These are phyloP conservation scores for Cryptosporidium sp. DNA, from an alignment of 169 alveolate genomes.

Conservation along the genomic window DNA sequence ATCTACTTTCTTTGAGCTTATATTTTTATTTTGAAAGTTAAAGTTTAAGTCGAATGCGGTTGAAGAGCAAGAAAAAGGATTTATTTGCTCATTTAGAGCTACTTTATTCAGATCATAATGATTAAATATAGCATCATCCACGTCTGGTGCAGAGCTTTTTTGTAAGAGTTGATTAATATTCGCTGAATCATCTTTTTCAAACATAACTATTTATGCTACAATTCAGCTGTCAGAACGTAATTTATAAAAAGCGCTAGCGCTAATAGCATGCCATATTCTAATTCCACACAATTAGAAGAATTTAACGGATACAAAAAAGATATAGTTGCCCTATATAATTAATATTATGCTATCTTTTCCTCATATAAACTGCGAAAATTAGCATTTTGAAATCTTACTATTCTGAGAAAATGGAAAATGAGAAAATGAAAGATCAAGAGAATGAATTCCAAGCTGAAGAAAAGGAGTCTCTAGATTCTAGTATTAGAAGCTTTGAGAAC, in stretches of 20 bases:
- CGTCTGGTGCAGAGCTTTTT: conserved; percentile 18
- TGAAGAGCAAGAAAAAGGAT: conserved; percentile 26
- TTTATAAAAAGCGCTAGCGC: conserved; percentile 41
- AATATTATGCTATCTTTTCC: not conserved
- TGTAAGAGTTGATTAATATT: not conserved
- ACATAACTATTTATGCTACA: not conserved
- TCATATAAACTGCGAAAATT: not conserved
- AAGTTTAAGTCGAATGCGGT: conserved; percentile 34
- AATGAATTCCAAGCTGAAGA: not conserved
- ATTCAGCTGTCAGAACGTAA: not conserved
- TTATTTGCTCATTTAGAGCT: not conserved
- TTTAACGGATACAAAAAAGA: not conserved
- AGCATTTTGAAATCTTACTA: too few relatives aligned
- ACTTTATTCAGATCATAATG: not conserved
- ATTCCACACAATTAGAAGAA: conserved; percentile 21
- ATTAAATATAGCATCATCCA: not conserved
- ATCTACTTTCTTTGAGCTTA: not conserved
- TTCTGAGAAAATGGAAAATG: not conserved
- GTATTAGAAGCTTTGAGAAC: not conserved
- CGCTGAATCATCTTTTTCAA: not conserved
- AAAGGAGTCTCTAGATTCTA: not conserved
- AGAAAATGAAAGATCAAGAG: not conserved
- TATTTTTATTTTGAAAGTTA: conserved; percentile 29
- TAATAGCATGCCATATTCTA: conserved; percentile 5
- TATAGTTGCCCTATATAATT: not conserved